Evolutionary conservation across 495 filamentous ascomycete genomes (phyloP).

Genomic region (Astrothelium macrocarpum): DNA sequence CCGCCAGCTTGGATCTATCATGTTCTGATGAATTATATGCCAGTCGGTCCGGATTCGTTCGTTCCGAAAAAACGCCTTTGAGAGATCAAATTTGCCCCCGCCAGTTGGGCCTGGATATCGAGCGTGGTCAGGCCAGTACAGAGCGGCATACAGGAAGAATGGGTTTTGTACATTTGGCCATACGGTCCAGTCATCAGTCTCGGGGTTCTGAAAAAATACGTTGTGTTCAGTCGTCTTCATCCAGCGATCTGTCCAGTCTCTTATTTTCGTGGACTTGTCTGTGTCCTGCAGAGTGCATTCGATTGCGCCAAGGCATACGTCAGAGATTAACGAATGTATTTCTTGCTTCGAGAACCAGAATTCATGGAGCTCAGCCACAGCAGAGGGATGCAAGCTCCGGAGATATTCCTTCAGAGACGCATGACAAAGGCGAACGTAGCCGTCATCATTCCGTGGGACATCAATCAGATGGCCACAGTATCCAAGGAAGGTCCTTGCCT

Average conservation of each 20-base stretch:
- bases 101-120: background rate
- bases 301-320: background rate
- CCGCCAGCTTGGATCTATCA: background rate
- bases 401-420: background rate
- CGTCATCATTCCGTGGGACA: background rate
- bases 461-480: background rate
- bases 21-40: background rate
- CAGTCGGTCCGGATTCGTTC: background rate
- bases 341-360: background rate
- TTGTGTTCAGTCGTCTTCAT: background rate
- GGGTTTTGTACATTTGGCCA: background rate
- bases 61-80: background rate
- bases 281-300: background rate
- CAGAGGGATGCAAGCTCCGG: background rate
- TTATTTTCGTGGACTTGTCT: background rate
- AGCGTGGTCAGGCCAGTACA: background rate
- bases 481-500: background rate
- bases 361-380: background rate
- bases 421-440: background rate
- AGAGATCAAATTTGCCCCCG: background rate
- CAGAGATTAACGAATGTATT: background rate
- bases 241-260: background rate
- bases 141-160: background rate
- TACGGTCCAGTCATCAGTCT: background rate
- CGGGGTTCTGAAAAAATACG: background rate